These are phyloP conservation scores for Pezicula radicicola DNA, from an alignment of 2,329 filamentous ascomycete genomes.

Conservation along the genomic window DNA sequence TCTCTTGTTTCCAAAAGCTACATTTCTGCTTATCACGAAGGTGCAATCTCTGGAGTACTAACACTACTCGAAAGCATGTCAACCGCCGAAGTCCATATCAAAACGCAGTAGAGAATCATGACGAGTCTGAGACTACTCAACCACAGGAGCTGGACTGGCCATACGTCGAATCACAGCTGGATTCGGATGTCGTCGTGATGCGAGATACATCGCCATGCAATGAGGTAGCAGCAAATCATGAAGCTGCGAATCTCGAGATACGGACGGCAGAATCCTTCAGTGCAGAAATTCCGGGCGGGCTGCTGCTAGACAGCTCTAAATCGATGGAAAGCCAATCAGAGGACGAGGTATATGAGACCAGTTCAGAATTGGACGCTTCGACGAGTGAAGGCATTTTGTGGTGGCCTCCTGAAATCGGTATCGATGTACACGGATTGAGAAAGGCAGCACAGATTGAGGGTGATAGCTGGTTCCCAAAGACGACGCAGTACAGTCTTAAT, in stretches of 20 bases:
- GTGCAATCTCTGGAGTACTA: background rate
- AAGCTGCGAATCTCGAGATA: background rate
- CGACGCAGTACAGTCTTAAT: background rate
- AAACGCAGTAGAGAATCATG: background rate
- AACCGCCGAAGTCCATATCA: background rate
- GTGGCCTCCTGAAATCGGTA: background rate
- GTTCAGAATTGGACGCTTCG: background rate
- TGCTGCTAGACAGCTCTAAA: background rate
- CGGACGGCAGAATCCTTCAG: background rate
- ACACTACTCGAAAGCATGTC: background rate
- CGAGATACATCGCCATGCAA: background rate
- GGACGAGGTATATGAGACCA: no score
- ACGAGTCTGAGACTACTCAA: background rate
- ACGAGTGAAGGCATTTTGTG: background rate
- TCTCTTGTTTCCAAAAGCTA: background rate
- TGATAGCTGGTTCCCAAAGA: background rate
- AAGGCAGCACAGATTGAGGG: background rate
- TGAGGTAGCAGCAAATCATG: background rate
- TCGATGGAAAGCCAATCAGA: background rate
- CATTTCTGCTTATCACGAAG: background rate
- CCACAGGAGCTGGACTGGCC: background rate
- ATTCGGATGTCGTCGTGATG: no score
- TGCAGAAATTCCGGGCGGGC: background rate
- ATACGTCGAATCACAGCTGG: background rate
- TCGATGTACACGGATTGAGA: background rate